phyloP scores from a whole-genome alignment of 2,329 filamentous ascomycete genomes.

The Parascedosporium putredinis region DNA sequence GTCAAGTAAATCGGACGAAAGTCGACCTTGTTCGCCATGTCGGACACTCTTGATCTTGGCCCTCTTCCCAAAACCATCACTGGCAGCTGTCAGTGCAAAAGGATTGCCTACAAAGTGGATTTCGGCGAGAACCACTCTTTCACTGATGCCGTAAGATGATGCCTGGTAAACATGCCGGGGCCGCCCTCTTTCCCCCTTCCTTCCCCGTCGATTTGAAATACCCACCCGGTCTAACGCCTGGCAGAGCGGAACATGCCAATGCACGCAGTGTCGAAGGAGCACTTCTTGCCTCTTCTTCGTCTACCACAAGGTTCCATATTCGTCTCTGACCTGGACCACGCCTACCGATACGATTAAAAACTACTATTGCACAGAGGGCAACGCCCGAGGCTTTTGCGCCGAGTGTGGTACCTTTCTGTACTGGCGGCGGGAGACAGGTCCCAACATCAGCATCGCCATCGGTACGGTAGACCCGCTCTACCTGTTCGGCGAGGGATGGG shows the following conservation, averaged over 20 bases:
- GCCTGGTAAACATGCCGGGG: slow-evolving; percentile 10
- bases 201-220: neutral
- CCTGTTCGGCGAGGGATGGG: slow-evolving; percentile 13
- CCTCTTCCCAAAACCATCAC: slow-evolving; percentile 12
- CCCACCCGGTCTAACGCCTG: slow-evolving; percentile 12
- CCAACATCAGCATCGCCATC: slow-evolving; percentile 25
- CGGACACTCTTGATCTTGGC: neutral
- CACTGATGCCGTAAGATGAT: slow-evolving; percentile 10
- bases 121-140: slow-evolving; percentile 12
- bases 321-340: slow-evolving; percentile 25
- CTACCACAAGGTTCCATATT: slow-evolving; percentile 26
- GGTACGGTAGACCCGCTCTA: slow-evolving; percentile 29
- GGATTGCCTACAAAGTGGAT: slow-evolving; percentile 10
- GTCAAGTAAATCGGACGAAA: too few relatives aligned
- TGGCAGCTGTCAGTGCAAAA: slow-evolving; percentile 12
- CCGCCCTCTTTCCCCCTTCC: neutral
- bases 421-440: slow-evolving; percentile 26
- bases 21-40: neutral
- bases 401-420: slow-evolving; percentile 38
- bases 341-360: slow-evolving; percentile 21
- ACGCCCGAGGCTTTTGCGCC: slow-evolving; percentile 37
- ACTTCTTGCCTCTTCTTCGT: slow-evolving; percentile 35
- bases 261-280: slow-evolving; percentile 43
- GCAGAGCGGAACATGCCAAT: slow-evolving; percentile 33
- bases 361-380: slow-evolving; percentile 29